Evolutionary conservation across 2,329 filamentous ascomycete species (phyloP).

Genomic region (Dothideomycetes sp.): DNA sequence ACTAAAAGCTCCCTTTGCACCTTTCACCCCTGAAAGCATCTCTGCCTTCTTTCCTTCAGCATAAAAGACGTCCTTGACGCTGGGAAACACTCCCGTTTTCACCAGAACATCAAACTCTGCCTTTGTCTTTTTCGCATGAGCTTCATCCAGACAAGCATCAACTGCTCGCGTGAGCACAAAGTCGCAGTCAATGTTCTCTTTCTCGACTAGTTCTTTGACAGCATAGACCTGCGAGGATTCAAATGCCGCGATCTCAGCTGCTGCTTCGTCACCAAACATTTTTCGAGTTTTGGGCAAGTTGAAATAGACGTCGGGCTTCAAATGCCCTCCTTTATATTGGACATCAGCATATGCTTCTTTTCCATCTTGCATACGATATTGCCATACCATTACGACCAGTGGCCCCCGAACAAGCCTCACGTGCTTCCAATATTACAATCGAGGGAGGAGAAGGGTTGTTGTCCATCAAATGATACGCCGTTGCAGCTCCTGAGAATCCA

Average conservation of each 20-base stretch:
- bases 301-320: constrained; percentile 35
- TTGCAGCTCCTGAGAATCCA: constrained; percentile 56
- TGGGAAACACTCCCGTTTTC: constrained; percentile 19
- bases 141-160: constrained; percentile 30
- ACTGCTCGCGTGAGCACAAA: constrained; percentile 31
- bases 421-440: constrained; percentile 62
- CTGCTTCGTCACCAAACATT: constrained; percentile 26
- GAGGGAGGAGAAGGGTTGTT: constrained; percentile 32
- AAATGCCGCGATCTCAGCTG: constrained; percentile 21
- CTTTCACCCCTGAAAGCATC: constrained; percentile 25
- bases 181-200: constrained; percentile 36
- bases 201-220: constrained; percentile 32
- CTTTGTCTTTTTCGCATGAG: constrained; percentile 26
- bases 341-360: not conserved
- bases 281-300: constrained; percentile 22
- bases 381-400: constrained; percentile 50
- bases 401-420: constrained; percentile 69
- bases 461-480: constrained; percentile 23
- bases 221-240: constrained; percentile 33
- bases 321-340: constrained; percentile 30
- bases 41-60: constrained; percentile 14
- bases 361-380: not conserved
- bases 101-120: constrained; percentile 24
- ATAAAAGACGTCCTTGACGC: constrained; percentile 23
- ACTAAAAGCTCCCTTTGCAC: constrained; percentile 27